Conservation (phyloP, 2,329 filamentous ascomycete genomes). For the Xylogone sp. region DNA sequence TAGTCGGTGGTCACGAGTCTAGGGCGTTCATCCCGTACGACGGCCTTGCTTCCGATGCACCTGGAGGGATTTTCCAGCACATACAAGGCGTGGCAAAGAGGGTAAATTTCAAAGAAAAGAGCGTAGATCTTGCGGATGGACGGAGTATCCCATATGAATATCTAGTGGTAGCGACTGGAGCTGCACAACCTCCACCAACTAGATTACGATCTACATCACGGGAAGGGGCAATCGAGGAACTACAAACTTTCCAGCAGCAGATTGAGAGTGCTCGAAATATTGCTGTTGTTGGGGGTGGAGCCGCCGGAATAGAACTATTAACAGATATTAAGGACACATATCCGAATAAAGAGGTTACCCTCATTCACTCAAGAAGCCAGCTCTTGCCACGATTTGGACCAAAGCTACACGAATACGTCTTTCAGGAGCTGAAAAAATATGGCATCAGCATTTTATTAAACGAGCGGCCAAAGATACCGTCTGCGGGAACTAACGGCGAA, state of each 20-base stretch:
- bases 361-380: constrained; percentile 41
- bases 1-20: constrained; percentile 38
- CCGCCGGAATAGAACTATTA: constrained; percentile 46
- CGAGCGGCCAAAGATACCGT: constrained; percentile 23
- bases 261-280: constrained; percentile 25
- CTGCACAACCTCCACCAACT: constrained; percentile 27
- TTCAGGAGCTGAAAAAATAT: constrained; percentile 29
- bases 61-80: constrained; percentile 28
- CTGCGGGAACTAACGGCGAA: constrained; percentile 2
- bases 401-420: constrained; percentile 33
- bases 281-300: constrained; percentile 39
- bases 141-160: constrained; percentile 35
- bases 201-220: constrained; percentile 27
- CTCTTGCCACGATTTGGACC: constrained; percentile 39
- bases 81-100: constrained; percentile 27
- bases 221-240: constrained; percentile 23
- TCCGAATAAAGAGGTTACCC: constrained; percentile 40
- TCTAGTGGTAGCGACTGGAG: constrained; percentile 40
- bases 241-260: constrained; percentile 27
- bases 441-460: constrained; percentile 36
- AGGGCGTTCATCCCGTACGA: constrained; percentile 48
- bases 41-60: constrained; percentile 21
- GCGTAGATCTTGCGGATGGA: constrained; percentile 31
- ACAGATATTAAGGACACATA: constrained; percentile 43
- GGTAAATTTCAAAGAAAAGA: constrained; percentile 21